phyloP scores from a whole-genome alignment of 73 alveolate genomes.

The Uronychia setigera region DNA sequence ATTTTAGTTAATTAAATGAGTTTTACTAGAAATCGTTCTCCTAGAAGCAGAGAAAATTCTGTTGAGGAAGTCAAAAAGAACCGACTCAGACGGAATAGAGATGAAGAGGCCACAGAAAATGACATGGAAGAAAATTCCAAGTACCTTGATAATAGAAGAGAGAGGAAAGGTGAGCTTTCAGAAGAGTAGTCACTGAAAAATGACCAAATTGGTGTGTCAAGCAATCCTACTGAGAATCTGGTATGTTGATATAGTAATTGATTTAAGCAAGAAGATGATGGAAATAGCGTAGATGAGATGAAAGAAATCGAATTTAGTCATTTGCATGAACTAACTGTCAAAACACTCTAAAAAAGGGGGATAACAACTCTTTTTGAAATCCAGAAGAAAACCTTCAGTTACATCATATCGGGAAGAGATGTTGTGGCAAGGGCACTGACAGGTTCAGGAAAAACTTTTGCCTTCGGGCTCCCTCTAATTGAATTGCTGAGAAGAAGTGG shows the following conservation, averaged over 20 bases:
- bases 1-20: too few species aligned
- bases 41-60: too few species aligned
- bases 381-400: constrained; percentile 83
- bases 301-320: not conserved
- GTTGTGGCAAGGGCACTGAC: constrained; percentile 94
- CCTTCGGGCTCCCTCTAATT: constrained; percentile 91
- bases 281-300: not conserved
- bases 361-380: constrained; percentile 83
- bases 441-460: constrained; percentile 95
- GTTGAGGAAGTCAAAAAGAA: too few species aligned
- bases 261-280: not conserved
- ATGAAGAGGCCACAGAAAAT: too few species aligned
- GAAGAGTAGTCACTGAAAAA: too few species aligned
- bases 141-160: not conserved
- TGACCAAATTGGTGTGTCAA: too few species aligned
- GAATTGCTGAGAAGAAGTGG: constrained; percentile 67
- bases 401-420: constrained; percentile 82
- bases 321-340: constrained; percentile 1
- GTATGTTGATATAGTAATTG: not conserved
- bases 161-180: too few species aligned
- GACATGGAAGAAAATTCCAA: too few species aligned
- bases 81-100: too few species aligned
- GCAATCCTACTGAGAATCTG: not conserved
- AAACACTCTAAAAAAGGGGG: constrained; percentile 62
- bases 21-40: too few species aligned